phyloP scores from a whole-genome alignment of 805 yeast genomes.

The Ogataea parapolymorpha region DNA sequence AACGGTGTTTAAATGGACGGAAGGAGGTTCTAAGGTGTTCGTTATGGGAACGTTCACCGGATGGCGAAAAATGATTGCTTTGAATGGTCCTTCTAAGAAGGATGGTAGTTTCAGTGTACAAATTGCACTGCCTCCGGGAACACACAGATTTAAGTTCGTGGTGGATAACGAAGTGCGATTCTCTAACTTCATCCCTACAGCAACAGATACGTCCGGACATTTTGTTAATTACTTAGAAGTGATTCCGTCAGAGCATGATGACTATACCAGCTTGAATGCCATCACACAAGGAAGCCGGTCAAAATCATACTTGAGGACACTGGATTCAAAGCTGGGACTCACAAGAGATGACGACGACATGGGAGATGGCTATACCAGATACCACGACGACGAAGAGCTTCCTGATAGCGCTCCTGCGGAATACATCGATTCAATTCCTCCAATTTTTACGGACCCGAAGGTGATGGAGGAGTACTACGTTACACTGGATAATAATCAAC shows the following conservation, averaged over 20 bases:
- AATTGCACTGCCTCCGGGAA: slow-evolving; percentile 80
- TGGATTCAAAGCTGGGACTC: slow-evolving; percentile 61
- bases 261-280: slow-evolving; percentile 20
- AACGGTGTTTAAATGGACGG: slow-evolving; percentile 83
- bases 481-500: slow-evolving; percentile 67
- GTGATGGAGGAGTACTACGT: slow-evolving; percentile 84
- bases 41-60: slow-evolving; percentile 98
- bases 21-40: slow-evolving; percentile 94
- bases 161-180: slow-evolving; percentile 91
- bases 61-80: slow-evolving; percentile 96
- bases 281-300: slow-evolving; percentile 21
- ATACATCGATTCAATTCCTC: slow-evolving; percentile 71
- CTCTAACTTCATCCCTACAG: slow-evolving; percentile 88
- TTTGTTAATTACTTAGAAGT: slow-evolving; percentile 90
- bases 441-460: slow-evolving; percentile 79
- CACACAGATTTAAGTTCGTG: slow-evolving; percentile 89
- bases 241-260: slow-evolving; percentile 31
- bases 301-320: slow-evolving; percentile 33
- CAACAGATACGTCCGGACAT: slow-evolving; percentile 95
- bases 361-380: slow-evolving; percentile 77
- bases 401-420: slow-evolving; percentile 31
- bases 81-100: slow-evolving; percentile 48
- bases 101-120: slow-evolving; percentile 62
- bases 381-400: slow-evolving; percentile 57
- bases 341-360: slow-evolving; percentile 73